Base-by-base conservation (phyloP, 306 rosid genomes). In the Cicer bijugum region DNA sequence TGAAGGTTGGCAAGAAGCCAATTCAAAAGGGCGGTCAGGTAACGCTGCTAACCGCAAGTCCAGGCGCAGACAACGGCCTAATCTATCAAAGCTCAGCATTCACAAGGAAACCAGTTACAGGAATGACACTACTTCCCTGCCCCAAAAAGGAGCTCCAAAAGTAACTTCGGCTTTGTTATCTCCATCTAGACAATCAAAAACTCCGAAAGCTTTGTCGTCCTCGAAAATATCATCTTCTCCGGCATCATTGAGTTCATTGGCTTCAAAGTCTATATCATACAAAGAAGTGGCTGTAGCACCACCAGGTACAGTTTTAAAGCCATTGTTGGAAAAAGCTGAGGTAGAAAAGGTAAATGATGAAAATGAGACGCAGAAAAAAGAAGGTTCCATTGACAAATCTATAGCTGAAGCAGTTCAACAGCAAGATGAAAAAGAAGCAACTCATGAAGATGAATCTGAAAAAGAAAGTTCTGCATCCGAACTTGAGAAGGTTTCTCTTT, bases 1-100 rank as follows among this genome's bases (percentile, higher is more conserved):
- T 79, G 97, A 88, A 75, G 96, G 96, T 53, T 94, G 98, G 98
- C 97, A 94, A 86, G 98, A 94, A 85, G 97, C 98, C 74, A 81
- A 46, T 82, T 69, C 97, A 51, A 94, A 89, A 78, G 96, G 92
- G 55, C 71, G 95, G 35, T 88, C 90, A 10, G 87, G 84, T 61
- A 90, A 84, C 68, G 75, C 82, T 33, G 46, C 86, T 38, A 84
- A 82, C 35, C 84, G 89, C 71, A 94, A 87, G 80, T 76, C 75
- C 69, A 81, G 87, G 51, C 75, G 83, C 76, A 88, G 82, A 66
- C 85, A 68, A 69, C 86, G 77, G 58, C 92, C 88, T 35, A 86
- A 43, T 73, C 86, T 85, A 39, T 60, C 86, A 42, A 91, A 86
- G 82, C 88, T 91, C 61, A 85, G 62, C 8, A 80, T 45, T 57